phyloP scores from a whole-genome alignment of 1,284 basidiomycete genomes.

The Taiwanofungus camphoratus region DNA sequence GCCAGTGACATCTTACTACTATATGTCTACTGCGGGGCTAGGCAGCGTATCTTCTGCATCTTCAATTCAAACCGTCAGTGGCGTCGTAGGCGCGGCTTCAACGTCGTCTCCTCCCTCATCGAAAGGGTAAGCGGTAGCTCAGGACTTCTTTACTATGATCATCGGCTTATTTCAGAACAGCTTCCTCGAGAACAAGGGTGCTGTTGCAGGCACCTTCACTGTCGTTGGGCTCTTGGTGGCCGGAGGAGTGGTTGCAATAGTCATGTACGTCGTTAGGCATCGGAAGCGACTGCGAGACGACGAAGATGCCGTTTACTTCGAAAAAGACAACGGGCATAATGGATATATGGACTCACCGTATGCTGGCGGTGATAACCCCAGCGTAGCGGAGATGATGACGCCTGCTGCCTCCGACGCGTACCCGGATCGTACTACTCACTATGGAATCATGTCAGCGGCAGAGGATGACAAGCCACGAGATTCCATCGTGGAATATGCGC shows the following conservation, averaged over 20 bases:
- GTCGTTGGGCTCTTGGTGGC: conserved; percentile 24
- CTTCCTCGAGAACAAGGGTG: conserved; percentile 30
- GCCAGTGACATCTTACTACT: background rate
- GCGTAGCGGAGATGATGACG: conserved; percentile 19
- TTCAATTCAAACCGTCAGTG: background rate
- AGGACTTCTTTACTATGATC: conserved; percentile 1
- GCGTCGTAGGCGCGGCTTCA: conserved; percentile 1
- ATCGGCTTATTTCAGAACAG: conserved; percentile 10
- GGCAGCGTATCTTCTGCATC: background rate
- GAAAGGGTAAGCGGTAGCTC: conserved; percentile 18
- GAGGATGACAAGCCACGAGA: conserved; percentile 20
- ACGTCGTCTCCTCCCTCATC: conserved; percentile 2
- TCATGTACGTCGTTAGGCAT: conserved; percentile 19
- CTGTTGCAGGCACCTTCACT: conserved; percentile 27
- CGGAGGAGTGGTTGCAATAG: conserved; percentile 14
- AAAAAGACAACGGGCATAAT: conserved; percentile 22
- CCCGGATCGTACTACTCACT: conserved; percentile 30
- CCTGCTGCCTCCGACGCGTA: conserved; percentile 25
- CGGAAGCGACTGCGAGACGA: conserved; percentile 22
- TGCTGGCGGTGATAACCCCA: conserved; percentile 18
- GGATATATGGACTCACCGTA: conserved; percentile 12
- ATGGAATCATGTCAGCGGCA: conserved; percentile 17
- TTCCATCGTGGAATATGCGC: conserved; percentile 26
- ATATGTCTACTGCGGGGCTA: background rate
- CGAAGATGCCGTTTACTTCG: conserved; percentile 29